phyloP scores from a whole-genome alignment of 768 basidiomycete species.

The Lactarius evosmus region DNA sequence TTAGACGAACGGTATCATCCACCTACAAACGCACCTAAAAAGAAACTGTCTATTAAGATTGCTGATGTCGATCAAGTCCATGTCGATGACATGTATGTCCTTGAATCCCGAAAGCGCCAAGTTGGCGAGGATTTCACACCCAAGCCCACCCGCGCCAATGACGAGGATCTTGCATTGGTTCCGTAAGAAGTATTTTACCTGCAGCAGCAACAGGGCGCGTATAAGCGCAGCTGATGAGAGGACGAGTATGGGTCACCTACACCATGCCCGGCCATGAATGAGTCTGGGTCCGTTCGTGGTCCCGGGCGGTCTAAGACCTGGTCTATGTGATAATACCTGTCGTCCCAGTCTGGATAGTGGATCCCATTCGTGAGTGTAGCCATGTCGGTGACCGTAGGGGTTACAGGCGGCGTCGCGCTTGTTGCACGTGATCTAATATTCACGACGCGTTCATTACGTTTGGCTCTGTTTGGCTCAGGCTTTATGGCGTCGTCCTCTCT shows the following conservation, averaged over 20 bases:
- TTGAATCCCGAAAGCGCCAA: conserved; percentile 95
- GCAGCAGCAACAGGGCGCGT: conserved; percentile 8
- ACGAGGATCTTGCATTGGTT: conserved; percentile 89
- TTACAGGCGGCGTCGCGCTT: background rate
- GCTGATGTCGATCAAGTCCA: conserved; percentile 99
- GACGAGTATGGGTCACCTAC: conserved; percentile 42
- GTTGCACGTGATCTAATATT: conserved; percentile 1
- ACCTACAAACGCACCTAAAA: conserved; percentile 65
- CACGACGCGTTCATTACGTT: conserved; percentile 23
- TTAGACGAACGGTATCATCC: background rate
- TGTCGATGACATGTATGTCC: conserved; percentile 99
- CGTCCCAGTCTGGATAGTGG: conserved; percentile 46
- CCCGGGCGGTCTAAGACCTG: conserved; percentile 82
- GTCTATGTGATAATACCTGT: conserved; percentile 79
- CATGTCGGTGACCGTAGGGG: background rate
- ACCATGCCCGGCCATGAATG: conserved; percentile 76
- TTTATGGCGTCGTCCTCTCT: conserved; percentile 31
- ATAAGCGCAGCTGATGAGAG: background rate
- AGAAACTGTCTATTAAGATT: conserved; percentile 98
- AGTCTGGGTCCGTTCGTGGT: conserved; percentile 77
- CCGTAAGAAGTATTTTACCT: conserved; percentile 89
- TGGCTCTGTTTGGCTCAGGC: background rate
- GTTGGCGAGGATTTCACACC: conserved; percentile 96
- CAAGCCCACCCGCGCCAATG: conserved; percentile 96
- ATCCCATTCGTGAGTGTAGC: conserved; percentile 37